Evolutionary conservation across 2,329 filamentous ascomycete genomes (phyloP).

Genomic region (Neofusicoccum cordaticola): DNA sequence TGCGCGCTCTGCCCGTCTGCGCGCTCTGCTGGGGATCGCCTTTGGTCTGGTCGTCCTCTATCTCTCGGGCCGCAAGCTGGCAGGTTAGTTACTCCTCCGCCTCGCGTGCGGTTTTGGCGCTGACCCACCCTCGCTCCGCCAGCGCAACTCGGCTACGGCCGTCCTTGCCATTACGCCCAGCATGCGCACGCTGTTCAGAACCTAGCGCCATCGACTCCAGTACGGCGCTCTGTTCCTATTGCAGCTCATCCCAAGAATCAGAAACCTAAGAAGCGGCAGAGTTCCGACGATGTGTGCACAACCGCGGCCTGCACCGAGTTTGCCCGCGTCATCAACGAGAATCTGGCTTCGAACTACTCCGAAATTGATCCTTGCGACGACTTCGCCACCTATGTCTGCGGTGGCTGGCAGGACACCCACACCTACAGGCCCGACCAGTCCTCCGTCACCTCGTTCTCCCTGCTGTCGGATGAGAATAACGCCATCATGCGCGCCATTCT

Average conservation of each 20-base stretch:
- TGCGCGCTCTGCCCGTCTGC: not conserved
- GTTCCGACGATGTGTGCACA: slow-evolving; percentile 40
- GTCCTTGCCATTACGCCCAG: not conserved
- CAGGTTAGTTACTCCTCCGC: not conserved
- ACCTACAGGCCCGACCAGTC: slow-evolving; percentile 63
- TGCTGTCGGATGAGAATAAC: not conserved
- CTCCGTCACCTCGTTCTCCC: not conserved
- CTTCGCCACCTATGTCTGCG: slow-evolving; percentile 67
- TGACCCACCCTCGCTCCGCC: not conserved
- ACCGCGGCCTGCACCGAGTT: slow-evolving; percentile 63
- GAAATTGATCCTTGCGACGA: slow-evolving; percentile 66
- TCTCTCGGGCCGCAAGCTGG: not conserved
- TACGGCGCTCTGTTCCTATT: not conserved
- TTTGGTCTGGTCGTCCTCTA: not conserved
- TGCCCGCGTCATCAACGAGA: slow-evolving; percentile 60
- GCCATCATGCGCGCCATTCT: not conserved
- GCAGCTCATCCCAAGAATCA: not conserved
- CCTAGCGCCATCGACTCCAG: not conserved
- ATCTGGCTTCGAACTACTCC: slow-evolving; percentile 60
- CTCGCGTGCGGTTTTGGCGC: not conserved
- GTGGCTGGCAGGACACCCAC: slow-evolving; percentile 62
- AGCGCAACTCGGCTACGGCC: not conserved
- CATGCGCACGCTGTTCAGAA: not conserved
- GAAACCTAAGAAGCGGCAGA: not conserved
- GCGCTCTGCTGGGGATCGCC: not conserved